Evolutionary conservation across 139 green algal genomes (phyloP).

Genomic region (Volvox africanus): DNA sequence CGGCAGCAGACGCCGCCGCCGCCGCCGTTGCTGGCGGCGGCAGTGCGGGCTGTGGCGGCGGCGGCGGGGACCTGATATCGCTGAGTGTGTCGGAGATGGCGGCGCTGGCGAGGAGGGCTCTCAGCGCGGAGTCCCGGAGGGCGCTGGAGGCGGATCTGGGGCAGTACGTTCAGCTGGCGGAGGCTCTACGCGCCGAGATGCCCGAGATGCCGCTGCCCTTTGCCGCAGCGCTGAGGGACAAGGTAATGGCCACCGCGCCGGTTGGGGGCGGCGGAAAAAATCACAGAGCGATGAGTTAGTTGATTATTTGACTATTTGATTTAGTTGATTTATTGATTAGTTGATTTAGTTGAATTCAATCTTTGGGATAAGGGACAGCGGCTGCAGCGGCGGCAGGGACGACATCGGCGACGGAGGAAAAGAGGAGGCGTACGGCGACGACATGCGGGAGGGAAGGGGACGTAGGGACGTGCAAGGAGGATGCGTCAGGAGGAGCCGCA

Average conservation of each 20-base stretch:
- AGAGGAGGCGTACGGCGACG: too few relatives aligned
- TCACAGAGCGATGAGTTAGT: too few relatives aligned
- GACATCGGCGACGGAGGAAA: too few relatives aligned
- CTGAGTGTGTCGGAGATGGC: slow-evolving; percentile 38
- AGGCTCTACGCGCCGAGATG: not conserved
- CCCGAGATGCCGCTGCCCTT: slow-evolving; percentile 48
- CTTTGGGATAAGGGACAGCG: too few relatives aligned
- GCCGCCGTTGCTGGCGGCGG: slow-evolving; percentile 5
- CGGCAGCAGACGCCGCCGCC: slow-evolving; percentile 42
- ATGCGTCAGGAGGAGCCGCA: too few relatives aligned
- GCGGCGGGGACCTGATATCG: slow-evolving; percentile 16
- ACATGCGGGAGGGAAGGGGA: too few relatives aligned
- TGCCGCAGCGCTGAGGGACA: slow-evolving; percentile 25
- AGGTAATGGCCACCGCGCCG: too few relatives aligned
- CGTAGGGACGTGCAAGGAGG: too few relatives aligned
- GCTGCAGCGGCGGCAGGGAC: too few relatives aligned
- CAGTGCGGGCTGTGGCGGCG: not conserved
- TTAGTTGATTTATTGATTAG: not conserved
- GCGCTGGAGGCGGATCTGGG: slow-evolving; percentile 52
- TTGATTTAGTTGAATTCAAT: too few relatives aligned
- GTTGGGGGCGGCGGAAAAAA: too few relatives aligned
- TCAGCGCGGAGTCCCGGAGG: slow-evolving; percentile 36
- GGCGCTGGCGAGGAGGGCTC: not conserved
- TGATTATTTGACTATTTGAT: not conserved
- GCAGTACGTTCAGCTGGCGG: slow-evolving; percentile 24